phyloP scores from a whole-genome alignment of 495 filamentous ascomycete species.

The Acidomyces sp. region DNA sequence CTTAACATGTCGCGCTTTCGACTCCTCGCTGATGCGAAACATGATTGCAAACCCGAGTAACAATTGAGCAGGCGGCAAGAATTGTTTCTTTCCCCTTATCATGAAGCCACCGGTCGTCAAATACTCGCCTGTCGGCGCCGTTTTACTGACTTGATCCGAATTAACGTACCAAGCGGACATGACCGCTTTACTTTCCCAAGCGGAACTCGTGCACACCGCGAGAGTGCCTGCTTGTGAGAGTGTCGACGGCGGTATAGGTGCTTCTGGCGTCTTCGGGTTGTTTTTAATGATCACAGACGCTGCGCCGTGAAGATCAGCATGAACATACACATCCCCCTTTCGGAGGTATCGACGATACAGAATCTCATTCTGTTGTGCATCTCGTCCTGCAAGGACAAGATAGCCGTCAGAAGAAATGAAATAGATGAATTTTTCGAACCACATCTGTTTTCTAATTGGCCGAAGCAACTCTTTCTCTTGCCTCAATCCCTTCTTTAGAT shows the following conservation, averaged over 20 bases:
- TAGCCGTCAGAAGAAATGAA: slow-evolving; percentile 96
- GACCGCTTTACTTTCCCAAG: slow-evolving; percentile 90
- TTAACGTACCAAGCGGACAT: slow-evolving; percentile 94
- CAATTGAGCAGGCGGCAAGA: slow-evolving; percentile 75
- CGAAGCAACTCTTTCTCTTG: slow-evolving; percentile 83
- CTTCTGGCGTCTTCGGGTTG: slow-evolving; percentile 53
- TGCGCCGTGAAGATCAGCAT: slow-evolving; percentile 81
- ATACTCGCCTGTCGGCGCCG: slow-evolving; percentile 62
- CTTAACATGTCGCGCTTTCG: slow-evolving; percentile 64
- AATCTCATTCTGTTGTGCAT: slow-evolving; percentile 82
- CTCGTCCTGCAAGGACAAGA: slow-evolving; percentile 71
- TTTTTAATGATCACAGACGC: slow-evolving; percentile 78
- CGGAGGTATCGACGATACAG: slow-evolving; percentile 72
- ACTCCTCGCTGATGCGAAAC: slow-evolving; percentile 82
- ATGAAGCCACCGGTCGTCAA: slow-evolving; percentile 63
- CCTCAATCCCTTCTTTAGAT: slow-evolving; percentile 75
- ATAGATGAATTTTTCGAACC: slow-evolving; percentile 94
- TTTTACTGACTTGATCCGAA: slow-evolving; percentile 78
- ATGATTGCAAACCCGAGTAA: slow-evolving; percentile 76
- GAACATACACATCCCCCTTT: slow-evolving; percentile 82
- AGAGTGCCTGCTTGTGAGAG: slow-evolving; percentile 79
- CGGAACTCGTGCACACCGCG: slow-evolving; percentile 66
- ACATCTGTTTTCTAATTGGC: slow-evolving; percentile 65
- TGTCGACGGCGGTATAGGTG: slow-evolving; percentile 81
- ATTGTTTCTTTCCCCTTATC: slow-evolving; percentile 76